Evolutionary conservation across 371 early-diverging fungal species (phyloP).

Genomic region (Neoconidiobolus thromboides): DNA sequence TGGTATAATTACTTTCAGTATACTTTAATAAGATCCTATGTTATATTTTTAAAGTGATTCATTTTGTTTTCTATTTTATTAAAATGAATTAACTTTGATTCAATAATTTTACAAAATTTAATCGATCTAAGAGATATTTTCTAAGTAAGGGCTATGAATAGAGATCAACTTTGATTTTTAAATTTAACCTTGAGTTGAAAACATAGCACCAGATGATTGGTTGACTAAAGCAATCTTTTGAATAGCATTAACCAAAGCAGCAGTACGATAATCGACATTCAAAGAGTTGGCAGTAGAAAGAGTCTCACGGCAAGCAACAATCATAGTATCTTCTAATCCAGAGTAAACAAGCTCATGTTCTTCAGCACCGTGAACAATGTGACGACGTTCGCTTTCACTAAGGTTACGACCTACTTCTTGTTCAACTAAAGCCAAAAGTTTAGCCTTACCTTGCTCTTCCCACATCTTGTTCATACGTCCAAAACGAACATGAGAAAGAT

Average conservation of each 20-base stretch:
- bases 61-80: too few species aligned
- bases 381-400: constrained; percentile 53
- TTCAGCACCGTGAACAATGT: constrained; percentile 72
- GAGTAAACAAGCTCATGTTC: constrained; percentile 81
- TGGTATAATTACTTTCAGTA: too few species aligned
- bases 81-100: too few species aligned
- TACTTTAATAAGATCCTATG: too few species aligned
- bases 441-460: constrained; percentile 65
- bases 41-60: too few species aligned
- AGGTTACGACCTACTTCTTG: constrained; percentile 53
- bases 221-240: constrained; percentile 70
- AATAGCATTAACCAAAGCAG: constrained; percentile 69
- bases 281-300: not conserved
- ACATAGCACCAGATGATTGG: constrained; percentile 59
- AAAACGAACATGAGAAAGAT: constrained; percentile 68
- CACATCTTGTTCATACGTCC: constrained; percentile 83
- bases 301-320: constrained; percentile 14
- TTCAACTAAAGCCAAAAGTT: constrained; percentile 58
- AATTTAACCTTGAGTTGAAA: constrained; percentile 15
- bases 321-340: constrained; percentile 82
- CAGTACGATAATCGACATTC: constrained; percentile 65
- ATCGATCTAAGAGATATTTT: too few species aligned
- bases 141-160: too few species aligned
- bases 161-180: not conserved
- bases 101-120: too few species aligned